These are phyloP conservation scores for Drosera capensis DNA, from an alignment of 148 eudicot genomes.

Conservation along the genomic window DNA sequence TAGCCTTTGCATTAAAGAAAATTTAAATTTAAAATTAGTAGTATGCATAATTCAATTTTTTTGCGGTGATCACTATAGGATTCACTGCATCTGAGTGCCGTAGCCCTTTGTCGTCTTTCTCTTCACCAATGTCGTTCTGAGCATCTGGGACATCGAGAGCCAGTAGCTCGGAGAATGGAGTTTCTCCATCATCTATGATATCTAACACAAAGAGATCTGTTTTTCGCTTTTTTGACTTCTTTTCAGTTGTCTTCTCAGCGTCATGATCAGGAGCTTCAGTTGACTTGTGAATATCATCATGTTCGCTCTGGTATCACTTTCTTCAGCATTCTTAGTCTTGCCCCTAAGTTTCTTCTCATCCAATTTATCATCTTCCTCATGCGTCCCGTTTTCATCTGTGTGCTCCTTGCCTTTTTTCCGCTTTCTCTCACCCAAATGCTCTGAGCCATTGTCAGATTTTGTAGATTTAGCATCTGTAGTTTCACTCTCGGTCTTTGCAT, in stretches of 20 bases:
- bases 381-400: conserved; percentile 2
- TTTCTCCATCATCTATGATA: conserved; percentile 49
- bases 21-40: conserved; percentile 15
- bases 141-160: conserved; percentile 11
- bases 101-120: conserved; percentile 9
- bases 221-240: conserved; percentile 27
- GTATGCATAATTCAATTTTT: conserved; percentile 45
- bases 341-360: conserved; percentile 7
- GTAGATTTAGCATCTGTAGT: conserved; percentile 1
- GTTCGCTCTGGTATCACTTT: neutral
- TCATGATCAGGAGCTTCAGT: conserved; percentile 9
- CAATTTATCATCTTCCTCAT: conserved; percentile 1
- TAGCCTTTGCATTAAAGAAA: conserved; percentile 22
- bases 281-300: neutral
- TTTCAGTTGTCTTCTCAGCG: conserved; percentile 4
- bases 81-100: conserved; percentile 14
- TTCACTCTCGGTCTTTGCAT: conserved; percentile 1
- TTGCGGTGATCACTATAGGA: conserved; percentile 27
- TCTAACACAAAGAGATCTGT: conserved; percentile 22
- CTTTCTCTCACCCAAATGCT: conserved; percentile 6
- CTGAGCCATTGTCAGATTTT: conserved; percentile 3
- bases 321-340: conserved; percentile 13
- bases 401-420: neutral
- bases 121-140: conserved; percentile 7
- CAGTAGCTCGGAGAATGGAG: conserved; percentile 45